phyloP scores from a whole-genome alignment of 495 filamentous ascomycete species.

The Saxophila tyrrhenica region DNA sequence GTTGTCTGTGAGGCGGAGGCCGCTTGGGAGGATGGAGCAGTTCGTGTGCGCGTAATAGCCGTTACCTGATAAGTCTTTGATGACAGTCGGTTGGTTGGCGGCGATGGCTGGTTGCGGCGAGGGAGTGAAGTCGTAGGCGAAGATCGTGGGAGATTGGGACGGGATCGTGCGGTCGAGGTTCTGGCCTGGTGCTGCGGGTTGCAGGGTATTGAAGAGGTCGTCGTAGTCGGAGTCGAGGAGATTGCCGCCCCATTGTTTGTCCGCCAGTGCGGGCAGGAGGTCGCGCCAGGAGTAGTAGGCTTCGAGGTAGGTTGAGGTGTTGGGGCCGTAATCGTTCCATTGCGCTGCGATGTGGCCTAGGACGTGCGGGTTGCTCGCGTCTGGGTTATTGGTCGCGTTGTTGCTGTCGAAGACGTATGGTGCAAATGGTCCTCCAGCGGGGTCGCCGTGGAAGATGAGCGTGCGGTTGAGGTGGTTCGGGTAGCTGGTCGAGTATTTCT shows the following conservation, averaged over 20 bases:
- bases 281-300: constrained; percentile 40
- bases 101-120: no score
- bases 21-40: no score
- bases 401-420: constrained; percentile 39
- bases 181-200: constrained; percentile 33
- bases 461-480: constrained; percentile 33
- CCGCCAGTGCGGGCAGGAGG: constrained; percentile 38
- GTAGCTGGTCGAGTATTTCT: constrained; percentile 38
- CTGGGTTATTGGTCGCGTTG: constrained; percentile 36
- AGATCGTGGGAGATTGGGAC: constrained; percentile 31
- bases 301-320: constrained; percentile 36
- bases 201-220: constrained; percentile 30
- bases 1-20: no score
- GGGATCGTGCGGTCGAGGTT: constrained; percentile 37
- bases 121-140: constrained; percentile 33
- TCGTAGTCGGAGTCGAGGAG: constrained; percentile 33
- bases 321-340: constrained; percentile 44
- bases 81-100: no score
- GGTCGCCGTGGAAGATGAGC: constrained; percentile 36
- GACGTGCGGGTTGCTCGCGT: constrained; percentile 29
- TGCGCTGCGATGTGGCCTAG: constrained; percentile 36
- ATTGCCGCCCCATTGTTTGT: constrained; percentile 46
- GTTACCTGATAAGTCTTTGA: no score
- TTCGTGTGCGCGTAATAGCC: no score
- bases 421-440: constrained; percentile 31